These are phyloP conservation scores for Beauveria varroae DNA, from an alignment of 2,329 filamentous ascomycete species.

Conservation along the genomic window DNA sequence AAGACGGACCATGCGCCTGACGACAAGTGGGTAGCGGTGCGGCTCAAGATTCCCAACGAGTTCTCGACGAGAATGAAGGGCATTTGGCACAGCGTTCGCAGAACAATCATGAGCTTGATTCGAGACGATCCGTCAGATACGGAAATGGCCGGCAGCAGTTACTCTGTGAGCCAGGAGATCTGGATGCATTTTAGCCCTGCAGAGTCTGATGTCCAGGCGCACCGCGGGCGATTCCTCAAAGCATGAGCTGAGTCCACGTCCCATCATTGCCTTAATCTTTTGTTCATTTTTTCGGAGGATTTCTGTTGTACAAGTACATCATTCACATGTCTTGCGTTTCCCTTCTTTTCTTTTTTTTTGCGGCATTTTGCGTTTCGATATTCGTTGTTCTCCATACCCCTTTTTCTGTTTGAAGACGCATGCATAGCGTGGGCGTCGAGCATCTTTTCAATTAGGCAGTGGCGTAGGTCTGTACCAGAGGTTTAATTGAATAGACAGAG, in stretches of 20 bases:
- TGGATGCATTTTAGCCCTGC: slow-evolving; percentile 26
- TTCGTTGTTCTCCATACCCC: not conserved
- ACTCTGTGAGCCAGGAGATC: slow-evolving; percentile 22
- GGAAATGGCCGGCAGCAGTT: not conserved
- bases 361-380: not conserved
- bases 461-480: too few relatives aligned
- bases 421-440: not conserved
- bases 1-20: slow-evolving; percentile 46
- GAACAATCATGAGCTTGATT: slow-evolving; percentile 13
- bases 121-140: not conserved
- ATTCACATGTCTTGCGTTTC: not conserved
- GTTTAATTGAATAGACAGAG: too few relatives aligned
- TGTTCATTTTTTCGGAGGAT: too few relatives aligned
- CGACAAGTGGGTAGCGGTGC: slow-evolving; percentile 50
- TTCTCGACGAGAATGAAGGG: slow-evolving; percentile 40
- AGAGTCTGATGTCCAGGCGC: slow-evolving; percentile 17
- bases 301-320: not conserved
- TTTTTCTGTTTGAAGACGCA: not conserved
- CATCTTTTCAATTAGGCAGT: not conserved
- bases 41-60: slow-evolving; percentile 52
- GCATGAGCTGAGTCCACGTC: not conserved
- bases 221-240: slow-evolving; percentile 3
- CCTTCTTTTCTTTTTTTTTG: not conserved
- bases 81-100: slow-evolving; percentile 32
- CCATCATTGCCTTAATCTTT: not conserved